These are phyloP conservation scores for Yamadazyma kitorensis DNA, from an alignment of 805 yeast genomes.

Conservation along the genomic window DNA sequence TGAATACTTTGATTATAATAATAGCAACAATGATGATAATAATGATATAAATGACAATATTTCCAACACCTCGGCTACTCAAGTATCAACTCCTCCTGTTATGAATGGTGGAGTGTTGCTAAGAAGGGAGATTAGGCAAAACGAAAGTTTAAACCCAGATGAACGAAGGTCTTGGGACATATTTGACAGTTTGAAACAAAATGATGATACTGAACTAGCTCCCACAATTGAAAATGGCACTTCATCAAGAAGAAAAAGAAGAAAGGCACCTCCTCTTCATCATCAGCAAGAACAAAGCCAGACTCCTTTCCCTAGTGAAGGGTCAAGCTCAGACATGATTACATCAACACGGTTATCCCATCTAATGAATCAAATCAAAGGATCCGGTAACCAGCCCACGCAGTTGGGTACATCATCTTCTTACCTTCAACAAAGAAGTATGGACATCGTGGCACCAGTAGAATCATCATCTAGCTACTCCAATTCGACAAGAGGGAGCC, in stretches of 20 bases:
- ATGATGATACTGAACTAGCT: constrained; percentile 1
- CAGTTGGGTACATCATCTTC: background rate
- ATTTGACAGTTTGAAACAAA: constrained; percentile 28
- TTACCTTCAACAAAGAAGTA: too few relatives aligned
- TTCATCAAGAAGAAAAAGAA: constrained; percentile 15
- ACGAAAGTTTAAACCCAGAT: constrained; percentile 28
- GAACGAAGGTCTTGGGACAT: constrained; percentile 37
- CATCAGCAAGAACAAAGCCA: too few relatives aligned
- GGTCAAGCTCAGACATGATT: too few relatives aligned
- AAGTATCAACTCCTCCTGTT: too few relatives aligned
- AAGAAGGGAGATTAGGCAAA: constrained; percentile 30
- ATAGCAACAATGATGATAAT: background rate
- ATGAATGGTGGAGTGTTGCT: constrained; percentile 39
- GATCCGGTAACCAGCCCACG: constrained; percentile 1
- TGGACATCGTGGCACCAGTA: background rate
- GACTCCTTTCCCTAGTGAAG: background rate
- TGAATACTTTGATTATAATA: background rate
- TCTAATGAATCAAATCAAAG: constrained; percentile 13
- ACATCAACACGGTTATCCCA: constrained; percentile 8
- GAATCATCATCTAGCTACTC: background rate
- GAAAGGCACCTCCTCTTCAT: constrained; percentile 7
- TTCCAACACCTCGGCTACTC: too few relatives aligned
- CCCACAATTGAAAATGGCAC: background rate
- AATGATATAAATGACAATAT: background rate
- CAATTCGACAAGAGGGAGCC: constrained; percentile 12